Percentiles rank a stretch among this genome's conserved stretches.
phyloP scores from a whole-genome alignment of 805 yeast genomes.

The Metschnikowia santaceciliae region DNA sequence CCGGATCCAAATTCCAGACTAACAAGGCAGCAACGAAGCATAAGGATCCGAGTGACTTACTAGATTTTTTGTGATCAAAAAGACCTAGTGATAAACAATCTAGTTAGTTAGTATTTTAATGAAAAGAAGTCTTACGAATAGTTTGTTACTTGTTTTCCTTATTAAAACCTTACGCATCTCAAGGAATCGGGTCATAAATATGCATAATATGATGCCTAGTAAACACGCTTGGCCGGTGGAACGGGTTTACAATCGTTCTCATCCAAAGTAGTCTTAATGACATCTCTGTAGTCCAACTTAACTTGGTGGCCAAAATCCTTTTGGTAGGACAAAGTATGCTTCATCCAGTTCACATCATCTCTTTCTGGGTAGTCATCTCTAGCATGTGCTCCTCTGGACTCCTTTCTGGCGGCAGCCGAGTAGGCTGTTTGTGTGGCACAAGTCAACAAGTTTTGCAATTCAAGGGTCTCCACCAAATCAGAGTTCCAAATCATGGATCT shows the following conservation, averaged over 20 bases:
- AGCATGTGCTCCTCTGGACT: slow-evolving; percentile 99
- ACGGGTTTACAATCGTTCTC: slow-evolving; percentile 90
- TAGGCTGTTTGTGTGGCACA: slow-evolving; percentile 95
- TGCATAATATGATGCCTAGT: slow-evolving; percentile 39
- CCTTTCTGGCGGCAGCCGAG: slow-evolving; percentile 92
- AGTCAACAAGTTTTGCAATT: slow-evolving; percentile 91
- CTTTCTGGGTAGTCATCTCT: slow-evolving; percentile 96
- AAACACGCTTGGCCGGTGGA: slow-evolving; percentile 95
- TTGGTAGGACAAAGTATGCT: slow-evolving; percentile 95
- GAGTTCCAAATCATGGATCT: slow-evolving; percentile 99
- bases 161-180: background rate
- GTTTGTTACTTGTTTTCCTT: background rate
- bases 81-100: background rate
- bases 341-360: slow-evolving; percentile 97
- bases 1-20: slow-evolving; percentile 3
- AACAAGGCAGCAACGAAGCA: background rate
- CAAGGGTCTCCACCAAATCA: slow-evolving; percentile 93
- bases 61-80: slow-evolving; percentile 1
- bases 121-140: background rate
- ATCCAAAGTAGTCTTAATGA: slow-evolving; percentile 79
- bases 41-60: background rate
- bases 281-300: slow-evolving; percentile 78
- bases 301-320: slow-evolving; percentile 63
- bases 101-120: background rate
- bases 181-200: background rate